Evolutionary conservation across 169 alveolate species (phyloP).

Genomic region (Cryptosporidium ubiquitum): DNA sequence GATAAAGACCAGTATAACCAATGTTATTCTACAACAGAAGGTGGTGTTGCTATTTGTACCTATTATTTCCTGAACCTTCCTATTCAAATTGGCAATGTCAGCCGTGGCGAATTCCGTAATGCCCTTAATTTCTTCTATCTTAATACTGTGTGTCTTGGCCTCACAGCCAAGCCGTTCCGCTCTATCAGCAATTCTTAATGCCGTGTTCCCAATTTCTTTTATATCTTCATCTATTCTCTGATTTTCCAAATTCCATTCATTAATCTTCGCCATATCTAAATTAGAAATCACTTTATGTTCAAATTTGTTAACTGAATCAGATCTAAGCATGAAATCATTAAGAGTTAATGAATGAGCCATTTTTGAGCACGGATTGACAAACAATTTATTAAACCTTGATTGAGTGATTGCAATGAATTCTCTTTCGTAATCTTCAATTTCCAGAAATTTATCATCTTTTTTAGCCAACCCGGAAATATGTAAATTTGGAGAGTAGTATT

Average conservation of each 20-base stretch:
- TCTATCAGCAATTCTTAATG: constrained; percentile 32
- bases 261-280: neutral
- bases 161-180: constrained; percentile 23
- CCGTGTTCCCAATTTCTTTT: constrained; percentile 39
- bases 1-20: neutral
- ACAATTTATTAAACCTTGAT: constrained; percentile 21
- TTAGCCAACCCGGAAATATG: neutral
- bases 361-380: neutral
- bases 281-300: neutral
- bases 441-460: neutral
- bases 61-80: constrained; percentile 40
- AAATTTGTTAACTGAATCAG: neutral
- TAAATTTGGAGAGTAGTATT: neutral
- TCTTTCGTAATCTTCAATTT: constrained; percentile 1
- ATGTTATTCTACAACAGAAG: constrained; percentile 57
- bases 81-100: neutral
- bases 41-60: constrained; percentile 55
- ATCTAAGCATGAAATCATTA: neutral
- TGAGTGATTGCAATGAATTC: neutral
- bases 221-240: constrained; percentile 2
- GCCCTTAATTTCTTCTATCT: constrained; percentile 28
- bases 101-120: constrained; percentile 23
- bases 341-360: neutral
- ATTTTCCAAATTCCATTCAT: neutral
- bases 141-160: neutral